Percentiles rank a stretch among this genome's conserved stretches.
Evolutionary conservation across 345 rosid species (phyloP).

Genomic region (Orychophragmus violaceus): DNA sequence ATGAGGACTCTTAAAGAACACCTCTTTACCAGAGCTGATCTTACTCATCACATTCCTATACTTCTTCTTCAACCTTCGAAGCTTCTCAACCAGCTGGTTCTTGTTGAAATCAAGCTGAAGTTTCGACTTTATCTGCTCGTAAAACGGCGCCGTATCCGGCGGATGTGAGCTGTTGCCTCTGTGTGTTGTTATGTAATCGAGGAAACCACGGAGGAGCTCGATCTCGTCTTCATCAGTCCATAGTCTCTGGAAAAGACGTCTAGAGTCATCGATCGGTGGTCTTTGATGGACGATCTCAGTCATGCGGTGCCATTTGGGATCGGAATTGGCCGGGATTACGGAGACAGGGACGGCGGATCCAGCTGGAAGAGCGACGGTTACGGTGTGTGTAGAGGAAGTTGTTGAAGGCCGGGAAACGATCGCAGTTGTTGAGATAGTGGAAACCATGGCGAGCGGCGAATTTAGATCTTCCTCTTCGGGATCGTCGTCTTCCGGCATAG

Average conservation of each 20-base stretch:
- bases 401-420: conserved; percentile 23
- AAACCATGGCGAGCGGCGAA: conserved; percentile 32
- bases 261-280: conserved; percentile 56
- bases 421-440: conserved; percentile 18
- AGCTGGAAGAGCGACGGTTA: conserved; percentile 38
- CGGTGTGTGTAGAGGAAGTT: conserved; percentile 28
- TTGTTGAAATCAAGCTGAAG: conserved; percentile 95
- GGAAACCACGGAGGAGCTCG: conserved; percentile 90
- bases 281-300: conserved; percentile 32
- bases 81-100: conserved; percentile 95
- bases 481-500: conserved; percentile 36
- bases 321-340: conserved; percentile 37
- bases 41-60: conserved; percentile 65
- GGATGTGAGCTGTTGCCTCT: conserved; percentile 54
- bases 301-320: conserved; percentile 32
- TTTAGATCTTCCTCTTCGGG: conserved; percentile 54
- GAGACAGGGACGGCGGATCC: conserved; percentile 35
- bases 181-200: conserved; percentile 55
- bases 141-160: conserved; percentile 81
- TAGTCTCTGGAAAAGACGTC: conserved; percentile 79
- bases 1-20: conserved; percentile 76
- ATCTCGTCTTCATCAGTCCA: conserved; percentile 99
- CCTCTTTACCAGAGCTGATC: conserved; percentile 81
- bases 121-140: conserved; percentile 89
- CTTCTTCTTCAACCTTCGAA: conserved; percentile 88